Conservation (phyloP, 78 protist species). For the Thecamonas trahens region DNA sequence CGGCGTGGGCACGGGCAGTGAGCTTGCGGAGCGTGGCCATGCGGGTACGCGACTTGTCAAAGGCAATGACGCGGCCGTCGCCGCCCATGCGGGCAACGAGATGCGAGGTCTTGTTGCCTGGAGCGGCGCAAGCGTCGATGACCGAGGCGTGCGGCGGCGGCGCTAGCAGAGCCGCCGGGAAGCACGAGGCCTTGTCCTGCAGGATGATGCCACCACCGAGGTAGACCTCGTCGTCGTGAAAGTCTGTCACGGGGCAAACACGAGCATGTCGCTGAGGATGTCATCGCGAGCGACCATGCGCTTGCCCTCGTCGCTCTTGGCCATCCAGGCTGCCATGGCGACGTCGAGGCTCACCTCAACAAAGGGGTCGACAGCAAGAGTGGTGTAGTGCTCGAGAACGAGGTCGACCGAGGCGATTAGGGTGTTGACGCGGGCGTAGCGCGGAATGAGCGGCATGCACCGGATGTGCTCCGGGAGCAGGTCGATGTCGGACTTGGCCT, state of each 20-base stretch:
- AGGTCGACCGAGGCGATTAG: background rate
- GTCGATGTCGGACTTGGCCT: background rate
- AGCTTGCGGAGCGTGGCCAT: background rate
- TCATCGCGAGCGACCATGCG: background rate
- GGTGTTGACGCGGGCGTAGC: constrained; percentile 36
- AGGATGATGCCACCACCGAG: constrained; percentile 4
- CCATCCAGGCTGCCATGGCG: background rate
- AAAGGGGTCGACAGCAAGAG: background rate
- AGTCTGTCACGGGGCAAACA: constrained; percentile 13
- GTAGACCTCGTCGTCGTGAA: constrained; percentile 4
- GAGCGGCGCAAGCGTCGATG: constrained; percentile 64
- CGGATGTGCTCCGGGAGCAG: too few species aligned
- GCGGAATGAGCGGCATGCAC: constrained; percentile 13
- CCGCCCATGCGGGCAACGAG: background rate
- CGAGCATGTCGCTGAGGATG: constrained; percentile 2
- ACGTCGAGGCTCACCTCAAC: background rate
- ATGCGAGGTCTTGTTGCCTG: constrained; percentile 52
- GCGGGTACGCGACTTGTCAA: constrained; percentile 15
- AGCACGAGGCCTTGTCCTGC: constrained; percentile 59
- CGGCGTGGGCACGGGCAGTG: background rate
- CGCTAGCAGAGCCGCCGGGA: constrained; percentile 46
- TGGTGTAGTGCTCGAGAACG: constrained; percentile 3
- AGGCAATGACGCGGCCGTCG: constrained; percentile 18
- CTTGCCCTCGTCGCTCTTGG: background rate
- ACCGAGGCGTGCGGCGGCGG: constrained; percentile 23